Conservation (phyloP, 1,139 yeast species). For the Suhomyces kunorum region DNA sequence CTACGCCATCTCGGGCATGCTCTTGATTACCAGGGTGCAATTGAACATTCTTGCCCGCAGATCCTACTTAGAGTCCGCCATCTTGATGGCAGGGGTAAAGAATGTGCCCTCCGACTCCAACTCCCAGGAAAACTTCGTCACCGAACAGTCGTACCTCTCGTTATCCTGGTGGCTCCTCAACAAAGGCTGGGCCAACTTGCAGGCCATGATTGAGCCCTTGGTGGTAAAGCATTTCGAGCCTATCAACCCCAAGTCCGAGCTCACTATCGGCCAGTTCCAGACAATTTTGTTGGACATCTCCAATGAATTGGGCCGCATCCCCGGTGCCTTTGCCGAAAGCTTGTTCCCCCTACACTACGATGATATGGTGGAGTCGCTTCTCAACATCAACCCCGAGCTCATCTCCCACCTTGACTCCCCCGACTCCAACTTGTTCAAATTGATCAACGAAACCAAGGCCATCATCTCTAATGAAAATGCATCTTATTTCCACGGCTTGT, state of each 20-base stretch:
- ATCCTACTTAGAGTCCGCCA: constrained; percentile 79
- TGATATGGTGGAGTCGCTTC: constrained; percentile 45
- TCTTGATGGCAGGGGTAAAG: constrained; percentile 57
- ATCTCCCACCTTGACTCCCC: constrained; percentile 40
- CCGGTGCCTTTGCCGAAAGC: constrained; percentile 29
- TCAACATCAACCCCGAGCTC: constrained; percentile 48
- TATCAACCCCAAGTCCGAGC: constrained; percentile 71
- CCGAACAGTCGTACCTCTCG: constrained; percentile 83
- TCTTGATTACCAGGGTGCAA: constrained; percentile 79
- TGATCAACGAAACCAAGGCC: constrained; percentile 47
- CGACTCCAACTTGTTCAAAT: constrained; percentile 45
- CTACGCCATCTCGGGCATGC: constrained; percentile 67
- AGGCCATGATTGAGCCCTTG: constrained; percentile 53
- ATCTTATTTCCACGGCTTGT: constrained; percentile 30
- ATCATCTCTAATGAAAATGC: constrained; percentile 23
- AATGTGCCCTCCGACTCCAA: constrained; percentile 14
- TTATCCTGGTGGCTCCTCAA: constrained; percentile 94
- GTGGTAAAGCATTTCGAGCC: constrained; percentile 64
- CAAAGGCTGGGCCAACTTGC: constrained; percentile 72
- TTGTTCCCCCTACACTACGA: constrained; percentile 45
- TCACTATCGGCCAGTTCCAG: constrained; percentile 61
- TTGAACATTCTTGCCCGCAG: constrained; percentile 85
- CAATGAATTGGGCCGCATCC: constrained; percentile 16
- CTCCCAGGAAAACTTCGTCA: constrained; percentile 44
- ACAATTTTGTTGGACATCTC: constrained; percentile 21